Percentiles rank a stretch among this genome's conserved stretches.
Evolutionary conservation across 495 filamentous ascomycete genomes (phyloP).

Genomic region (Tetracladium setigerum): DNA sequence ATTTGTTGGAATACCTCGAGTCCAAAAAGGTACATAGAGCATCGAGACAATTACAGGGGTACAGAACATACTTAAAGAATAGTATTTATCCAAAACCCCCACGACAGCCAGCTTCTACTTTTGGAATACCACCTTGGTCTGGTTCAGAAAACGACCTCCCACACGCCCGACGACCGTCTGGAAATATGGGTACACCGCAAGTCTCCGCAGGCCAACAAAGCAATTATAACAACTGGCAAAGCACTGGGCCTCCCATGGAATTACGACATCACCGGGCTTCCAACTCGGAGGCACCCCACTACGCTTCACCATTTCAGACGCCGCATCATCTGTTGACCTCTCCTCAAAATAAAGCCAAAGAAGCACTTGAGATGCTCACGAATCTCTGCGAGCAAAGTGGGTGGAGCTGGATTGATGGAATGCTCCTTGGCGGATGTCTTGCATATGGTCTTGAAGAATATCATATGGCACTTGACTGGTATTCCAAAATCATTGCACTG

Average conservation of each 20-base stretch:
- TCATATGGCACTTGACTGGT: slow-evolving; percentile 81
- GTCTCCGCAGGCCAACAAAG: neutral
- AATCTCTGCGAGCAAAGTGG: slow-evolving; percentile 77
- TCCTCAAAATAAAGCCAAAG: slow-evolving; percentile 33
- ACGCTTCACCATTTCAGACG: slow-evolving; percentile 14
- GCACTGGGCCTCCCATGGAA: neutral
- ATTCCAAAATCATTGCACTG: slow-evolving; percentile 72
- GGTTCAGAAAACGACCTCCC: slow-evolving; percentile 2
- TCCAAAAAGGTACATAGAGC: slow-evolving; percentile 40
- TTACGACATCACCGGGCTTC: neutral
- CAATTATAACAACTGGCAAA: neutral
- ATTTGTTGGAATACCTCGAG: slow-evolving; percentile 68
- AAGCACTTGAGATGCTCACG: slow-evolving; percentile 72
- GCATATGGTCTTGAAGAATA: slow-evolving; percentile 90
- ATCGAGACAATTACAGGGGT: slow-evolving; percentile 34
- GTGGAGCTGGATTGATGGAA: slow-evolving; percentile 94
- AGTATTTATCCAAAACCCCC: slow-evolving; percentile 60
- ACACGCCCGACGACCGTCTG: slow-evolving; percentile 1
- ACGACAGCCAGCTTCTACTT: slow-evolving; percentile 35
- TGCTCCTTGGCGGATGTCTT: slow-evolving; percentile 86
- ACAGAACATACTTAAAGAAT: slow-evolving; percentile 37
- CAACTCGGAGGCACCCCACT: slow-evolving; percentile 15
- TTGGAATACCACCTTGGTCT: slow-evolving; percentile 6
- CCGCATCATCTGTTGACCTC: neutral
- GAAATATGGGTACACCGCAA: neutral